Base-by-base conservation (phyloP, 306 rosid species). In the Cyclanthera cordifolia region DNA sequence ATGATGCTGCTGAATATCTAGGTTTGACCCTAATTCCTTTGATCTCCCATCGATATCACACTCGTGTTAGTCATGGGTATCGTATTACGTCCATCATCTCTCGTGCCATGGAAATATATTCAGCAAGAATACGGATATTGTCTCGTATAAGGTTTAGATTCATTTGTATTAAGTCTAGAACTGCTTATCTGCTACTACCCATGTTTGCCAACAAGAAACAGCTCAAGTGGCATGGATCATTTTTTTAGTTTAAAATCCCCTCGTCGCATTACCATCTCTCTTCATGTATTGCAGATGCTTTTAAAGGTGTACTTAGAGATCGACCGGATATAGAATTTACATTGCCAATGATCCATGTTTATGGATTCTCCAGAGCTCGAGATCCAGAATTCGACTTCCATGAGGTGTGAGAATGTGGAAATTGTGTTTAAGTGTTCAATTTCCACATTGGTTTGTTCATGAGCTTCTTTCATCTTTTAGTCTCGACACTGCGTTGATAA, bases 1-100 rank as follows among this genome's bases (percentile, higher is more conserved):
- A 85, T 63, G 94, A 89, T 48, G 99, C 94, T 73, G 83, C 86
- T 27, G 95, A 87, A 59, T 89, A 77, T 86, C 87, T 93, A 82
- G 99, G 99, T 90, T 34, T 51, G 75, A 32, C 11, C 15, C 27
- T 19, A 43, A 41, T 2, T 23, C 28, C 68, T 19, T 34, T 30
- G 41, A 34, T 34, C 41, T 34, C 41, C 8, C 41, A 34, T 34
- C 5, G 5, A 8, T 59, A 34, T 60, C 49, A 28, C 19, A 28
- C 66, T 15, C 65, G 2, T 49, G 20, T 34, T 48, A 32, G 67
- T 1, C 28, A 34, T 34, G 1, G 0, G 41, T 5, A 37, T 61
- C 49, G 10, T 61, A 37, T 43, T 37, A 37, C 32, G 10, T 21
- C 7, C 68, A 61, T 17, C 48, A 15, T 60, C 48, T n/a, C 67